Percentiles rank a stretch among this genome's conserved stretches.
These are phyloP conservation scores for Haplosporangium gracile DNA, from an alignment of 192 early-diverging fungal genomes.

Conservation along the genomic window DNA sequence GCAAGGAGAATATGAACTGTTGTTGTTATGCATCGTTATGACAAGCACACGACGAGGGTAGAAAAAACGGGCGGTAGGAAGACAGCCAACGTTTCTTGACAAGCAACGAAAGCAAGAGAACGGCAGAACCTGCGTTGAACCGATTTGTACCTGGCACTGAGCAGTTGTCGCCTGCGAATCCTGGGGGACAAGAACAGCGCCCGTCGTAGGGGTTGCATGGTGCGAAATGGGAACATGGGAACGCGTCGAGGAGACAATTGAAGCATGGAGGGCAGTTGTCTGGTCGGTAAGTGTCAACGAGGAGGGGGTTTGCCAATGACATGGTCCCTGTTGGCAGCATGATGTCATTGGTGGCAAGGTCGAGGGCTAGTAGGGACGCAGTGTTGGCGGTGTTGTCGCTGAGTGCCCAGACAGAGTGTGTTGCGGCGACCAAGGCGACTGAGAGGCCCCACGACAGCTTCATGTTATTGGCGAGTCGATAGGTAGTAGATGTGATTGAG, in stretches of 20 bases:
- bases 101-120: neutral
- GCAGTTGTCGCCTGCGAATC: constrained; percentile 88
- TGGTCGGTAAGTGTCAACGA: constrained; percentile 18
- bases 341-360: constrained; percentile 13
- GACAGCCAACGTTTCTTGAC: neutral
- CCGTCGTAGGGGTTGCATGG: constrained; percentile 82
- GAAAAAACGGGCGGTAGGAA: neutral
- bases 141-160: constrained; percentile 68
- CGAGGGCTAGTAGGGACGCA: constrained; percentile 16
- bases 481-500: neutral
- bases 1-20: neutral
- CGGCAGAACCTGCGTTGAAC: neutral
- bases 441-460: constrained; percentile 29
- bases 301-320: constrained; percentile 31
- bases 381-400: neutral
- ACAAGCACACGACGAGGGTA: neutral
- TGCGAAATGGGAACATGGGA: constrained; percentile 80
- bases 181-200: constrained; percentile 80
- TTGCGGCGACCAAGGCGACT: constrained; percentile 17
- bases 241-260: constrained; percentile 84
- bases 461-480: neutral
- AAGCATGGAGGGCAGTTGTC: constrained; percentile 85
- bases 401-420: neutral
- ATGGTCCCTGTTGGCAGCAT: constrained; percentile 21
- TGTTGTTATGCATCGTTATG: no score